A percentile compares a stretch with the other conserved stretches of the same genome.
Conservation (phyloP, 192 early-diverging fungal species). For the Coemansia reversa region DNA sequence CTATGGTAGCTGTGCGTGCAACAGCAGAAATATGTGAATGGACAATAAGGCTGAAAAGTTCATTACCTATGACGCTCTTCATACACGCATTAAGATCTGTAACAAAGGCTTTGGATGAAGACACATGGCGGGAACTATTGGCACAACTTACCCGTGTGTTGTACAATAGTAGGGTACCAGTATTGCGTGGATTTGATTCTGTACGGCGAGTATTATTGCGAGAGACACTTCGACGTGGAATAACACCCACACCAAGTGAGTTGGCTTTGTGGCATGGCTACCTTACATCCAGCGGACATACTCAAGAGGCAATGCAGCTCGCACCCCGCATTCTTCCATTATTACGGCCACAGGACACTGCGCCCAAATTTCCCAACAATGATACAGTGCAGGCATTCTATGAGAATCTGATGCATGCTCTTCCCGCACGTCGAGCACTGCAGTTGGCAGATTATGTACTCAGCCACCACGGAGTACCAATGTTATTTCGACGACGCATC, state of each 20-base stretch:
- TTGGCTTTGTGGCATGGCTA: slow-evolving; percentile 19
- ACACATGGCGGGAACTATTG: neutral
- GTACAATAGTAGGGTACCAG: neutral
- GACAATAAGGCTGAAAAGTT: neutral
- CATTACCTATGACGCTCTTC: neutral
- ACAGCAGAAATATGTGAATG: neutral
- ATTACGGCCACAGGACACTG: slow-evolving; percentile 10
- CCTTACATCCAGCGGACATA: slow-evolving; percentile 11
- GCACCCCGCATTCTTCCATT: slow-evolving; percentile 18
- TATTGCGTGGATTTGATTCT: slow-evolving; percentile 3
- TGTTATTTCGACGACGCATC: slow-evolving; percentile 10
- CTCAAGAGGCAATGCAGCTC: slow-evolving; percentile 1
- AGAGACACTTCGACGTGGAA: slow-evolving; percentile 27
- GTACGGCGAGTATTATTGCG: slow-evolving; percentile 10
- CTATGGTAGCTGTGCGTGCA: neutral
- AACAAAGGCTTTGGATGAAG: neutral
- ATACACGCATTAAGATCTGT: neutral
- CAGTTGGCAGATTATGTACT: slow-evolving; percentile 26
- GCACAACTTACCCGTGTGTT: neutral
- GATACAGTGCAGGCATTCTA: slow-evolving; percentile 21
- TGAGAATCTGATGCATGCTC: slow-evolving; percentile 19
- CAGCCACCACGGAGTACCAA: slow-evolving; percentile 18
- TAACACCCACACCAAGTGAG: slow-evolving; percentile 18
- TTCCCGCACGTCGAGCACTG: slow-evolving; percentile 7
- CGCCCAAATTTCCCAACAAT: neutral